phyloP scores from a whole-genome alignment of 495 filamentous ascomycete genomes.

The Aspergillus steynii region DNA sequence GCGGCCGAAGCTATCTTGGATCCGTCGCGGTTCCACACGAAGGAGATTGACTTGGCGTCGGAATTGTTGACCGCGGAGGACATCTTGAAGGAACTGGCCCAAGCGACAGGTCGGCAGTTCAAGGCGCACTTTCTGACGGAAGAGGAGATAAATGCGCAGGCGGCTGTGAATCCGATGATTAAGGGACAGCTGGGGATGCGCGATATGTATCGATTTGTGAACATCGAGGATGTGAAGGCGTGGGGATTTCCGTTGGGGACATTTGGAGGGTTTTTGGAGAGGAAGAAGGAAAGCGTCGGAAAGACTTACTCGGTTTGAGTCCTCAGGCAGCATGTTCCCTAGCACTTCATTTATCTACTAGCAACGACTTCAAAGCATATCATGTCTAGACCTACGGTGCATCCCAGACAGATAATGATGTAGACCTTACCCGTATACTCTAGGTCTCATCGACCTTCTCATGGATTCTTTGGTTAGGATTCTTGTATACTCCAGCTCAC shows the following conservation, averaged over 20 bases:
- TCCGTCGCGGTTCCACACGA: constrained; percentile 34
- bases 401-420: no score
- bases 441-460: no score
- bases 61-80: constrained; percentile 35
- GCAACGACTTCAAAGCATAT: no score
- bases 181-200: constrained; percentile 30
- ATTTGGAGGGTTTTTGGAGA: constrained; percentile 39
- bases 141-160: constrained; percentile 35
- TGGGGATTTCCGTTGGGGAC: constrained; percentile 34
- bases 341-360: no score
- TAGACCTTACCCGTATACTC: no score
- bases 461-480: no score
- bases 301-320: constrained; percentile 22
- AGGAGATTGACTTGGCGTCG: constrained; percentile 40
- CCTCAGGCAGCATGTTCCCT: background rate
- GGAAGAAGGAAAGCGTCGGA: constrained; percentile 32
- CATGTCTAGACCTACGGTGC: no score
- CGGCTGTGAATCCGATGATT: constrained; percentile 27
- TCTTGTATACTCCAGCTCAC: background rate
- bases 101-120: constrained; percentile 33
- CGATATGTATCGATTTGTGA: constrained; percentile 31
- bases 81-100: constrained; percentile 30
- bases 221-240: constrained; percentile 34
- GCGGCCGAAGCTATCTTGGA: constrained; percentile 42
- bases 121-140: constrained; percentile 35